phyloP scores from a whole-genome alignment of 2,329 filamentous ascomycete genomes.

The Didymella segeticola region DNA sequence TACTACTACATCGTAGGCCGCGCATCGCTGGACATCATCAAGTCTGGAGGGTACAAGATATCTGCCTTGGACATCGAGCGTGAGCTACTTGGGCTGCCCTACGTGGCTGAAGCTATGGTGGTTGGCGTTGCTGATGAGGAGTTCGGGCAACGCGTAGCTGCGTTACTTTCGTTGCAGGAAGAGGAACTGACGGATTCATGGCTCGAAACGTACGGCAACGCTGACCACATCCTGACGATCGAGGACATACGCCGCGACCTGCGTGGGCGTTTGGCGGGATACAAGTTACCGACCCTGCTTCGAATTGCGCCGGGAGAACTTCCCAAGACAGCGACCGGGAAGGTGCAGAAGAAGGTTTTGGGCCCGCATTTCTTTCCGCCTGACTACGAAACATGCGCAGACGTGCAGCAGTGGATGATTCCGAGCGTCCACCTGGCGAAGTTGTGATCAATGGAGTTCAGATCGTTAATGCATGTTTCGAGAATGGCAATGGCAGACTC shows the following conservation, averaged over 20 bases:
- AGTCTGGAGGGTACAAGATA: slow-evolving; percentile 63
- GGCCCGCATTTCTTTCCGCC: slow-evolving; percentile 50
- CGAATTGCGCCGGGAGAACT: slow-evolving; percentile 54
- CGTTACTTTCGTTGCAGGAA: slow-evolving; percentile 54
- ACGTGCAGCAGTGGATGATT: slow-evolving; percentile 42
- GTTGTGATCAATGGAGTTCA: slow-evolving; percentile 18
- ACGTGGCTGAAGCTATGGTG: slow-evolving; percentile 60
- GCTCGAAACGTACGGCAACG: slow-evolving; percentile 22
- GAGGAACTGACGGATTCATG: slow-evolving; percentile 36
- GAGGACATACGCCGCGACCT: slow-evolving; percentile 54
- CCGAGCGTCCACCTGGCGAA: slow-evolving; percentile 28
- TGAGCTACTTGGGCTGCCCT: slow-evolving; percentile 57
- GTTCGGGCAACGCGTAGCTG: slow-evolving; percentile 63
- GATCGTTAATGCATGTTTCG: background rate
- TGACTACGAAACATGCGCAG: slow-evolving; percentile 25
- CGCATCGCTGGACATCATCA: slow-evolving; percentile 62
- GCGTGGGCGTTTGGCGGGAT: slow-evolving; percentile 53
- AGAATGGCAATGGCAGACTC: too few species aligned
- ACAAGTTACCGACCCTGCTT: slow-evolving; percentile 59
- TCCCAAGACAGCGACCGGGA: slow-evolving; percentile 58
- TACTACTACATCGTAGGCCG: slow-evolving; percentile 62
- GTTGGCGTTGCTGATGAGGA: slow-evolving; percentile 62
- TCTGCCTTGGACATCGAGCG: slow-evolving; percentile 62
- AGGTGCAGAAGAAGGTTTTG: slow-evolving; percentile 59
- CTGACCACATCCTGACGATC: slow-evolving; percentile 44